Percentiles rank a stretch among this genome's conserved stretches.
Evolutionary conservation across 2,329 filamentous ascomycete species (phyloP).

Genomic region (Xylariomycetidae sp.): DNA sequence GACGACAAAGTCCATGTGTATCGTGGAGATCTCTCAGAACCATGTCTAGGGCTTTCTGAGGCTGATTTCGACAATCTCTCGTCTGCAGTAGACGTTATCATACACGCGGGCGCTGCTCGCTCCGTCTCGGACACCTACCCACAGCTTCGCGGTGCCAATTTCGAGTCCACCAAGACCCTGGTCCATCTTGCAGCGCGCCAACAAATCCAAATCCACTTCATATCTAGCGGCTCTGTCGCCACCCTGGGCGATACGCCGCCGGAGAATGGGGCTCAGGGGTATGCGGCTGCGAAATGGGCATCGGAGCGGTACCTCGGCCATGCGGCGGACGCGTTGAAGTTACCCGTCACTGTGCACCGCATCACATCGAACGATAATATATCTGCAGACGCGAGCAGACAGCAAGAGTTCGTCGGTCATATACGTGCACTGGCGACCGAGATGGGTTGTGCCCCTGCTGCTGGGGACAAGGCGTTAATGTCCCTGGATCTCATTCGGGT

Average conservation of each 20-base stretch:
- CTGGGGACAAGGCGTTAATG: no score
- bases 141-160: constrained; percentile 16
- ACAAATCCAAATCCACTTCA: background rate
- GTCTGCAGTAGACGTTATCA: constrained; percentile 35
- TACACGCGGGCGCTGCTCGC: constrained; percentile 38
- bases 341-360: constrained; percentile 25
- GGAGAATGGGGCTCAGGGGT: constrained; percentile 6
- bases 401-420: no score
- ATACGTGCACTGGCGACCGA: no score
- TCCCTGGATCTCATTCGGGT: no score
- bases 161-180: constrained; percentile 20
- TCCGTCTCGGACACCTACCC: constrained; percentile 23
- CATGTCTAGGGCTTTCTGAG: constrained; percentile 30
- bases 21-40: constrained; percentile 27
- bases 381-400: no score
- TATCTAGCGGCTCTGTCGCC: no score
- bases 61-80: constrained; percentile 20
- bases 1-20: constrained; percentile 26
- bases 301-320: constrained; percentile 20
- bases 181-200: constrained; percentile 4
- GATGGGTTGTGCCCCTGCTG: no score
- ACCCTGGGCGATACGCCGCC: constrained; percentile 5
- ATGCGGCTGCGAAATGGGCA: constrained; percentile 14
- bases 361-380: constrained; percentile 24
- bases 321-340: constrained; percentile 23